Conservation (phyloP, 495 filamentous ascomycete species). For the Penicillium flavigenum region DNA sequence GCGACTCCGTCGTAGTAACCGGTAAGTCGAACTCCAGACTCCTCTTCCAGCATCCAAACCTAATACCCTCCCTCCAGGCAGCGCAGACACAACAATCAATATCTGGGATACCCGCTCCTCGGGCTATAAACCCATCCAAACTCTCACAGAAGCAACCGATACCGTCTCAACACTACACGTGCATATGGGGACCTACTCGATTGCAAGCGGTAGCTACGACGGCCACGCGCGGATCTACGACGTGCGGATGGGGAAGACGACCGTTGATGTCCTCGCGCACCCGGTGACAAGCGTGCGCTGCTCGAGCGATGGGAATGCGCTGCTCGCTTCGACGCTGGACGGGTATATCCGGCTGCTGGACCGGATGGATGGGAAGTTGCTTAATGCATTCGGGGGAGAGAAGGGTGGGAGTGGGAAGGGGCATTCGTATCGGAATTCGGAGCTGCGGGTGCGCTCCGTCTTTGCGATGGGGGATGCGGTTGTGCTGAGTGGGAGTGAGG, state of each 20-base stretch:
- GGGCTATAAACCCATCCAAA: constrained; percentile 69
- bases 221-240: constrained; percentile 83
- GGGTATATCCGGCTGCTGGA: constrained; percentile 79
- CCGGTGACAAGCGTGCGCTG: constrained; percentile 66
- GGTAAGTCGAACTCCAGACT: constrained; percentile 32
- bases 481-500: constrained; percentile 82
- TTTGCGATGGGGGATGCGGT: constrained; percentile 72
- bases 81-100: constrained; percentile 77
- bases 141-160: constrained; percentile 75
- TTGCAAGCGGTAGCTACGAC: constrained; percentile 74
- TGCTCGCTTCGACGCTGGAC: constrained; percentile 77
- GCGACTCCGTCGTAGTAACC: constrained; percentile 64
- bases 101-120: constrained; percentile 77
- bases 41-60: neutral
- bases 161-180: constrained; percentile 62
- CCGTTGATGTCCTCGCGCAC: constrained; percentile 63
- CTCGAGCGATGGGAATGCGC: constrained; percentile 67
- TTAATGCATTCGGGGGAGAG: constrained; percentile 64
- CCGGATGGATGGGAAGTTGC: constrained; percentile 64
- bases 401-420: constrained; percentile 16
- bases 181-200: constrained; percentile 43
- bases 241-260: constrained; percentile 72
- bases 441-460: constrained; percentile 68
- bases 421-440: constrained; percentile 58
- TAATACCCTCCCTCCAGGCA: constrained; percentile 48